phyloP scores from a whole-genome alignment of 192 early-diverging fungal species.

The Funneliformis geosporum region DNA sequence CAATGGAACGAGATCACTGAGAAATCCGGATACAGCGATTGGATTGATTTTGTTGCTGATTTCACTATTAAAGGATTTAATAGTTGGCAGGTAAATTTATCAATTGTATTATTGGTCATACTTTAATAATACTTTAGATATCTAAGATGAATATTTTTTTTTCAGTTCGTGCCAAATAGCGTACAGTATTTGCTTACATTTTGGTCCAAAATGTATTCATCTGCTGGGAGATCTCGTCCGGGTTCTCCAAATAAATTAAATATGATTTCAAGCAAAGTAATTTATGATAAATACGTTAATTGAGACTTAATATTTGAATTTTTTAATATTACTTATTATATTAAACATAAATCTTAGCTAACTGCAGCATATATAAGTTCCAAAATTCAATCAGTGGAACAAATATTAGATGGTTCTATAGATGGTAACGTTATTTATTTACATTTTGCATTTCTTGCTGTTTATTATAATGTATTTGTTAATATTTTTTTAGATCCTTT shows the following conservation, averaged over 20 bases:
- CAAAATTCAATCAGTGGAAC: neutral
- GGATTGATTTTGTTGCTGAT: slow-evolving; percentile 62
- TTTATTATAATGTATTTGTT: neutral
- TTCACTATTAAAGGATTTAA: slow-evolving; percentile 69
- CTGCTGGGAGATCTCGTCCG: slow-evolving; percentile 47
- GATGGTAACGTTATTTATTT: neutral
- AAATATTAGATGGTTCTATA: slow-evolving; percentile 23
- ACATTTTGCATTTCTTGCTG: neutral
- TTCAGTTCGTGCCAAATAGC: slow-evolving; percentile 73
- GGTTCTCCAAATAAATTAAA: slow-evolving; percentile 52
- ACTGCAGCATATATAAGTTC: neutral
- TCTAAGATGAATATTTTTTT: neutral
- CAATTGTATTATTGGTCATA: neutral
- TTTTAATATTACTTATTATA: neutral
- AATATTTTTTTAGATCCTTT: slow-evolving; percentile 52
- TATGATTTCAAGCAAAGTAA: slow-evolving; percentile 52
- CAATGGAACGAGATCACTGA: slow-evolving; percentile 81
- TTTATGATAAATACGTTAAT: neutral
- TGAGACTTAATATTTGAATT: neutral
- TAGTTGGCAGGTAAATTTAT: slow-evolving; percentile 55
- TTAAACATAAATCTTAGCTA: neutral
- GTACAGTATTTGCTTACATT: slow-evolving; percentile 77
- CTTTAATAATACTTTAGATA: neutral
- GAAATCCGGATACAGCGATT: slow-evolving; percentile 63
- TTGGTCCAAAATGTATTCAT: slow-evolving; percentile 80